A percentile compares a stretch with the other conserved stretches of the same genome.
Evolutionary conservation across 2,329 filamentous ascomycete genomes (phyloP).

Genomic region (Diaporthe sp.): DNA sequence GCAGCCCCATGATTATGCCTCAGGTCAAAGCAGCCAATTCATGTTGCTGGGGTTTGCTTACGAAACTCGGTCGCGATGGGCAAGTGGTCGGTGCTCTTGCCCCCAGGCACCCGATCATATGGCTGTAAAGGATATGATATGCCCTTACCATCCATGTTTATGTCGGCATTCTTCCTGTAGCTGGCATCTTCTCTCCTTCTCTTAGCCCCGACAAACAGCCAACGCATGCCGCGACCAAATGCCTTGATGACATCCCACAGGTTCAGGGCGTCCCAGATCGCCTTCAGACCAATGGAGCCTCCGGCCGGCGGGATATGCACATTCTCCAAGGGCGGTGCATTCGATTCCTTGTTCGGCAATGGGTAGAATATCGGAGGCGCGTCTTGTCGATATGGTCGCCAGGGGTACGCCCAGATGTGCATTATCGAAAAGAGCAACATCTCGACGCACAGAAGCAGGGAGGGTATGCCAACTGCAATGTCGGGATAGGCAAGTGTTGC

Average conservation of each 20-base stretch:
- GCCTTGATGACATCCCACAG: slow-evolving; percentile 87
- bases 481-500: slow-evolving; percentile 77
- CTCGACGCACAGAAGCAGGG: slow-evolving; percentile 82
- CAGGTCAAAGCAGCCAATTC: slow-evolving; percentile 32
- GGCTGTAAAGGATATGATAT: slow-evolving; percentile 41
- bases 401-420: slow-evolving; percentile 87
- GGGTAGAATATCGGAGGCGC: slow-evolving; percentile 63
- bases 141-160: slow-evolving; percentile 48
- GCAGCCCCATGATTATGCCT: slow-evolving; percentile 34
- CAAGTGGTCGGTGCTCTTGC: slow-evolving; percentile 54
- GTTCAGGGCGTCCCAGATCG: slow-evolving; percentile 80
- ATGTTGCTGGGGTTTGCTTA: slow-evolving; percentile 36
- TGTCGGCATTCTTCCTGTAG: slow-evolving; percentile 56
- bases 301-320: slow-evolving; percentile 67
- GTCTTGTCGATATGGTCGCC: slow-evolving; percentile 72
- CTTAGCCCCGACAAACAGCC: slow-evolving; percentile 82
- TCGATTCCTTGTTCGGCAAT: slow-evolving; percentile 55
- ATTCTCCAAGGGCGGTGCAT: slow-evolving; percentile 57
- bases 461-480: slow-evolving; percentile 84
- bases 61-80: slow-evolving; percentile 56
- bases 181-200: slow-evolving; percentile 66
- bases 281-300: slow-evolving; percentile 73
- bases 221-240: slow-evolving; percentile 80
- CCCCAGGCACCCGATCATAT: slow-evolving; percentile 45
- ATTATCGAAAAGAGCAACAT: slow-evolving; percentile 85